Evolutionary conservation across 805 yeast species (phyloP).

Genomic region (Barnettozyma vustinii): DNA sequence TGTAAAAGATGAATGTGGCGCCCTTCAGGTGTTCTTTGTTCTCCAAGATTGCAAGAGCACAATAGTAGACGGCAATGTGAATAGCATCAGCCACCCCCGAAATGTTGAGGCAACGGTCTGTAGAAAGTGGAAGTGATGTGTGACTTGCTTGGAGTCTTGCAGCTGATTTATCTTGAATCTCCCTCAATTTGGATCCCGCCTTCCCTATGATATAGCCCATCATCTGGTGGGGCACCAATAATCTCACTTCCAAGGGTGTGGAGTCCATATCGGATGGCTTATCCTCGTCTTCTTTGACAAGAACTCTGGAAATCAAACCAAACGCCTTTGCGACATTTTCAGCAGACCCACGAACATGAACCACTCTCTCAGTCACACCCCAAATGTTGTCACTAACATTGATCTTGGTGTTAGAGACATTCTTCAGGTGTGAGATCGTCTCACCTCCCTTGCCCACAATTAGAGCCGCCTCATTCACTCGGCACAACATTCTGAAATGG

Average conservation of each 20-base stretch:
- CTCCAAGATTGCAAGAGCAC: constrained; percentile 61
- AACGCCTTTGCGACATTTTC: constrained; percentile 79
- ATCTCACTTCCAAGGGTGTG: constrained; percentile 47
- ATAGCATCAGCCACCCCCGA: constrained; percentile 83
- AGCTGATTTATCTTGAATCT: constrained; percentile 78
- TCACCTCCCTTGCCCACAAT: constrained; percentile 83
- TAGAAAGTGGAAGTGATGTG: constrained; percentile 64
- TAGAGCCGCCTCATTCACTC: constrained; percentile 67
- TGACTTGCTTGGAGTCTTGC: constrained; percentile 73
- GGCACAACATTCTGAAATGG: constrained; percentile 68
- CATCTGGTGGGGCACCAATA: constrained; percentile 71
- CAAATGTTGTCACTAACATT: constrained; percentile 68
- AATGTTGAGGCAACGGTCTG: constrained; percentile 67
- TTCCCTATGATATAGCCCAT: constrained; percentile 82
- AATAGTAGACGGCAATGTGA: constrained; percentile 74
- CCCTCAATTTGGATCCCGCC: constrained; percentile 66
- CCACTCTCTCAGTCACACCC: constrained; percentile 69
- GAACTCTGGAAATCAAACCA: constrained; percentile 63
- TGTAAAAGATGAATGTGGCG: constrained; percentile 47
- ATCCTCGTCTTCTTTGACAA: constrained; percentile 62
- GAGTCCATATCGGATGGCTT: constrained; percentile 54
- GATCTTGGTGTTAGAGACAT: constrained; percentile 55
- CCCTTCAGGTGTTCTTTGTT: constrained; percentile 47
- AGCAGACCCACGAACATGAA: constrained; percentile 67
- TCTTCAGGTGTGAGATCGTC: constrained; percentile 57